Conservation (phyloP, 179 eudicot genomes). For the Beta macrorhiza region DNA sequence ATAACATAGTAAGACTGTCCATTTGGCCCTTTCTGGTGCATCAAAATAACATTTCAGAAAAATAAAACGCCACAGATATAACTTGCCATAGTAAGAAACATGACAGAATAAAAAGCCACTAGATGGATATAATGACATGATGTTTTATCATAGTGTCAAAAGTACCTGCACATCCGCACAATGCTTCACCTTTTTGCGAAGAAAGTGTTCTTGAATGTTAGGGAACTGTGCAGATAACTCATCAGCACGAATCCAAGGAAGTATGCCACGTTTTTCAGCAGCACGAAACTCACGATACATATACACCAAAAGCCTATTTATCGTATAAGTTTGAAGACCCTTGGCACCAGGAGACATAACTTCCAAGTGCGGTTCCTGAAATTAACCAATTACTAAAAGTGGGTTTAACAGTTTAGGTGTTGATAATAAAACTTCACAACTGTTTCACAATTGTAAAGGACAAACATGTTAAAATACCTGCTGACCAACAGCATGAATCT, state of each 20-base stretch:
- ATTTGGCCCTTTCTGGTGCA: conserved; percentile 59
- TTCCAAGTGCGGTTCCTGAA: conserved; percentile 93
- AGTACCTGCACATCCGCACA: conserved; percentile 91
- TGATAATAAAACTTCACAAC: not conserved
- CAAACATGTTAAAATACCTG: conserved; percentile 48
- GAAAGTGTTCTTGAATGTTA: conserved; percentile 58
- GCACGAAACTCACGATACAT: conserved; percentile 89
- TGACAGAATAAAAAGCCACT: not conserved
- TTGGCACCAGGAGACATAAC: conserved; percentile 88
- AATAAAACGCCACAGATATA: not conserved
- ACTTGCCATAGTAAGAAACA: not conserved
- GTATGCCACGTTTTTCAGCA: conserved; percentile 65
- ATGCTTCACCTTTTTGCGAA: conserved; percentile 83
- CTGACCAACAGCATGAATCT: conserved; percentile 90
- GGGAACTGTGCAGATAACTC: conserved; percentile 82
- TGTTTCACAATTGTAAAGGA: not conserved
- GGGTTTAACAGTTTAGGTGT: not conserved
- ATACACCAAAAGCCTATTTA: conserved; percentile 81
- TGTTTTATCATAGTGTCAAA: no score
- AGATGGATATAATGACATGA: not conserved
- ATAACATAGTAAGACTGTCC: conserved; percentile 77
- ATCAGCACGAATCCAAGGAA: conserved; percentile 80
- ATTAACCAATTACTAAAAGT: conserved; percentile 8
- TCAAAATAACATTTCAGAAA: not conserved
- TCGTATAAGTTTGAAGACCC: conserved; percentile 62